Percentiles rank a stretch among this genome's conserved stretches.
phyloP scores from a whole-genome alignment of 305 asterid species.

The Andrographis paniculata region DNA sequence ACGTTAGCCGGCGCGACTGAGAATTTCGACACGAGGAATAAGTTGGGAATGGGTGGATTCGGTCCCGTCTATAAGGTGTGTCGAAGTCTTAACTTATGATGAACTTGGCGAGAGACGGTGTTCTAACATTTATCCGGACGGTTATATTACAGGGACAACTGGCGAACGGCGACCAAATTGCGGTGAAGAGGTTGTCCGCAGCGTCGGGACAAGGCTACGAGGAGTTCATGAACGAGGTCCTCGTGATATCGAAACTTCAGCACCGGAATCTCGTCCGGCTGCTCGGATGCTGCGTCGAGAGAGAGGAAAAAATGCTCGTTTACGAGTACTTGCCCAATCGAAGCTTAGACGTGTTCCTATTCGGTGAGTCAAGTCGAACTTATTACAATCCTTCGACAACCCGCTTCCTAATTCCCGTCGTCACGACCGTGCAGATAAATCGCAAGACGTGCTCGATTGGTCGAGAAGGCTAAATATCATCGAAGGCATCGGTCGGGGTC shows the following conservation, averaged over 20 bases:
- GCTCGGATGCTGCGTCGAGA: constrained; percentile 32
- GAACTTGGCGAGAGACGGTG: background rate
- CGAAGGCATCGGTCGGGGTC: constrained; percentile 33
- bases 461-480: constrained; percentile 25
- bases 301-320: constrained; percentile 29
- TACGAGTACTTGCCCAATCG: constrained; percentile 28
- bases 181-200: constrained; percentile 39
- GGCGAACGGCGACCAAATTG: constrained; percentile 30
- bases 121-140: background rate
- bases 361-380: constrained; percentile 26
- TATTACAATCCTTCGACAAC: too few relatives aligned
- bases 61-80: constrained; percentile 39
- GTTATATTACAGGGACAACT: constrained; percentile 13
- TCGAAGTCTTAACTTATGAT: background rate
- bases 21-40: constrained; percentile 17
- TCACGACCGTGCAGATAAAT: constrained; percentile 16
- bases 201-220: constrained; percentile 34
- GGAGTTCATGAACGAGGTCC: constrained; percentile 40
- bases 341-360: constrained; percentile 33
- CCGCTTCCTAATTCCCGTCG: background rate
- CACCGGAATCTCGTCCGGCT: constrained; percentile 39
- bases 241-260: constrained; percentile 35
- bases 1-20: constrained; percentile 23
- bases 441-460: constrained; percentile 25
- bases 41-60: constrained; percentile 39